Evolutionary conservation across 257 asterid genomes (phyloP), one percentile per base, ranked within the genome.

Genomic region (Haberlea rhodopensis): DNA sequence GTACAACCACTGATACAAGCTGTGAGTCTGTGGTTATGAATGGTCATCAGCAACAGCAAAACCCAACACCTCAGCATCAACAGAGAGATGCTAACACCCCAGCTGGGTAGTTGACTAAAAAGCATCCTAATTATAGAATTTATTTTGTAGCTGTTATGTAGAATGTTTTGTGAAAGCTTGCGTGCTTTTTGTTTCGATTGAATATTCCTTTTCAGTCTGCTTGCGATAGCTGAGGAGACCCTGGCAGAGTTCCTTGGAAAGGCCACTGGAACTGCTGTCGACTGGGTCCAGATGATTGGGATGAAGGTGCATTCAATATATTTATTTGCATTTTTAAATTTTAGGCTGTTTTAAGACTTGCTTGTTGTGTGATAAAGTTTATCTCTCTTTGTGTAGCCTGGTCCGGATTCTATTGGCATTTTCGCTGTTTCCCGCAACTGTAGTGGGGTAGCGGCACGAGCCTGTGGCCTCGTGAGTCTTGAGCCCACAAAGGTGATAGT

Each of bases 191-290:
- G 25, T 34, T 13, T 24, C 49, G 15, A 43, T 15, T 0, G 8
- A 15, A 43, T 15, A 1, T 10, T 63, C 3, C 8, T 26, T 66
- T 32, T 18, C 70, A 94, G 99, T 82, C 96, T 94, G 69, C 97
- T 85, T 43, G 94, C 95, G 6, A 81, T 94, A 53, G 99, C 99
- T 67, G 97, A 94, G 95, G 99, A 90, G 90, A 86, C 97, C 91
- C 86, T 89, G 87, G 79, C 97, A 81, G 97, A 81, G 95, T 94
- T 94, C 88, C 99, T 90, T 71, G 88, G 91, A 10, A 94, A 94
- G 94, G 99, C 99, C 76, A 94, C 99, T 54, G 97, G 99, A 84
- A 94, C 97, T 80, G 96, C 97, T 87, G 97, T 90, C 83, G 86
- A 94, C 83, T 94, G 99, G 99, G 99, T 90, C 61, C 96, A 87